Percentiles rank a stretch among this genome's conserved stretches.
phyloP scores from a whole-genome alignment of 495 filamentous ascomycete species.

The Hypoxylon cercidicola region DNA sequence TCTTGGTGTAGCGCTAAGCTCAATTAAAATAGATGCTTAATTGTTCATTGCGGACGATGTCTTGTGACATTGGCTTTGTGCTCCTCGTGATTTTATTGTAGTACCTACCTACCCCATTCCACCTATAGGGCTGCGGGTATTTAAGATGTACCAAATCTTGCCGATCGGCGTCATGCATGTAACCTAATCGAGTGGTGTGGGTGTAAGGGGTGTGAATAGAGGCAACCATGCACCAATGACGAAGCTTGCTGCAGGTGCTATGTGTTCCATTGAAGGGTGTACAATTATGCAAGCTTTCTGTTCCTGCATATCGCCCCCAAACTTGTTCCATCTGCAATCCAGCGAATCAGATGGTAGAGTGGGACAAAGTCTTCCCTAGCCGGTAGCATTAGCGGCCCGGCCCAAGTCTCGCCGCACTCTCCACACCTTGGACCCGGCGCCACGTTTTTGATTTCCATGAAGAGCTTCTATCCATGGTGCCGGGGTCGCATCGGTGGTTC shows the following conservation, averaged over 20 bases:
- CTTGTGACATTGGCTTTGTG: too few species aligned
- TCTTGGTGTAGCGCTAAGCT: too few species aligned
- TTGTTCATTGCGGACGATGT: too few species aligned
- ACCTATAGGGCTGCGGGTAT: too few species aligned
- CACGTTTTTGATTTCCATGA: slow-evolving; percentile 58
- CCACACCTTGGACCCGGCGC: slow-evolving; percentile 63
- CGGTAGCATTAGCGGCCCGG: slow-evolving; percentile 29
- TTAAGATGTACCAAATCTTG: too few species aligned
- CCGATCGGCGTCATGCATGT: too few species aligned
- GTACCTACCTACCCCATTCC: too few species aligned
- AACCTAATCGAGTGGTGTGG: not conserved
- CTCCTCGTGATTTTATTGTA: too few species aligned
- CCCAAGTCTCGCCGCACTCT: slow-evolving; percentile 65
- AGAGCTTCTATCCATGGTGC: slow-evolving; percentile 64
- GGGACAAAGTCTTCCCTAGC: not conserved
- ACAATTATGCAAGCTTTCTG: not conserved
- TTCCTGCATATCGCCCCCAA: slow-evolving; percentile 6
- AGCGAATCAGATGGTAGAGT: not conserved
- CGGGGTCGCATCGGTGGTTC: slow-evolving; percentile 32
- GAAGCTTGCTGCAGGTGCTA: not conserved
- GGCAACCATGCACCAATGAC: slow-evolving; percentile 7
- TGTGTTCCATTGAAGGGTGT: slow-evolving; percentile 2
- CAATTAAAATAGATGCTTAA: too few species aligned
- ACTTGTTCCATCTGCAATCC: not conserved
- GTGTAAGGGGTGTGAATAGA: not conserved